Percentiles rank a stretch among this genome's conserved stretches.
These are phyloP conservation scores for Plasmodium gonderi DNA, from an alignment of 169 alveolate genomes.

Conservation along the genomic window DNA sequence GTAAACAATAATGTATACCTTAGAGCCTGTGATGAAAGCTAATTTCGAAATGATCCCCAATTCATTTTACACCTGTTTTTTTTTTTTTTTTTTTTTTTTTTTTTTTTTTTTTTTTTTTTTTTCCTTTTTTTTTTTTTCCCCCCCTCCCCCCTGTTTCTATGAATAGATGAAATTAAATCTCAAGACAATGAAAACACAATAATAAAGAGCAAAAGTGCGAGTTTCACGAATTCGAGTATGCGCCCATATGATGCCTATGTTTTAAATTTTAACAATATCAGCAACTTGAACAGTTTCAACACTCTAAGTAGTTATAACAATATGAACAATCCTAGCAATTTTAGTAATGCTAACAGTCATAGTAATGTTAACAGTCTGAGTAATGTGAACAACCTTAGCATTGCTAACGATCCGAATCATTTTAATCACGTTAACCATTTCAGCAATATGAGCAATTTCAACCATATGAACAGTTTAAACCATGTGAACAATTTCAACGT, in stretches of 20 bases:
- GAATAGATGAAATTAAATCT: slow-evolving; percentile 14
- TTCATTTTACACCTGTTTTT: too few relatives aligned
- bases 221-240: slow-evolving; percentile 17
- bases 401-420: background rate
- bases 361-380: background rate
- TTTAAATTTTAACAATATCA: slow-evolving; percentile 33
- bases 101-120: too few relatives aligned
- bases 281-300: background rate
- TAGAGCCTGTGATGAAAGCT: background rate
- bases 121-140: background rate
- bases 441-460: background rate
- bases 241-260: slow-evolving; percentile 51
- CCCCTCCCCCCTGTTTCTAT: background rate
- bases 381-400: background rate
- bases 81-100: too few relatives aligned
- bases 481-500: background rate
- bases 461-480: background rate
- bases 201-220: slow-evolving; percentile 1
- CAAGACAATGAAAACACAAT: slow-evolving; percentile 25
- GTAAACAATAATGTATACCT: background rate
- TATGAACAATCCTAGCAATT: background rate
- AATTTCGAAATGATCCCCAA: background rate
- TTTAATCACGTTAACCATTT: background rate
- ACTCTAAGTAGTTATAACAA: background rate
- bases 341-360: background rate